Conservation (phyloP, 371 early-diverging fungal species). For the Rhizopus sp. region DNA sequence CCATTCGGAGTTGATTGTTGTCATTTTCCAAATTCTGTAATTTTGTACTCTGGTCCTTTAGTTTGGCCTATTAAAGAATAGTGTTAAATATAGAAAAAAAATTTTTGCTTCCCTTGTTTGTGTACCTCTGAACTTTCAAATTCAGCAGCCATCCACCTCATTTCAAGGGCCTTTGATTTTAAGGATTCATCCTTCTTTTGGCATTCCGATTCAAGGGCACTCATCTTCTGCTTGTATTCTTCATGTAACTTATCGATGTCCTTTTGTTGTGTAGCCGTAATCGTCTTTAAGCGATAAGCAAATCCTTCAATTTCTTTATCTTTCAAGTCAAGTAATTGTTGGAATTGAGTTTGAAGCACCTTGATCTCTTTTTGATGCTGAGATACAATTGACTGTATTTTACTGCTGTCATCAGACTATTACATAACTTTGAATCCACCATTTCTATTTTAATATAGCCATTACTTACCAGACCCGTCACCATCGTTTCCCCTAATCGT, state of each 20-base stretch:
- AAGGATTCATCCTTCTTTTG: conserved; percentile 34
- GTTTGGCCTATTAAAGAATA: conserved; percentile 26
- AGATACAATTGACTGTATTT: conserved; percentile 35
- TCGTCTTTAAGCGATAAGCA: conserved; percentile 40
- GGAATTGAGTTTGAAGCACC: conserved; percentile 44
- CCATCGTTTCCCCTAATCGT: conserved; percentile 29
- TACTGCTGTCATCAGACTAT: conserved; percentile 17
- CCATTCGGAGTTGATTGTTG: conserved; percentile 30
- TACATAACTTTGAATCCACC: neutral
- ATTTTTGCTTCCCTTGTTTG: conserved; percentile 2
- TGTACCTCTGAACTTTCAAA: conserved; percentile 52
- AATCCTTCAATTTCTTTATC: conserved; percentile 48
- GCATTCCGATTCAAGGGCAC: conserved; percentile 31
- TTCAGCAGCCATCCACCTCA: conserved; percentile 44
- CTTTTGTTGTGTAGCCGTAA: conserved; percentile 42
- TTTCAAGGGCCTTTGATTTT: conserved; percentile 43
- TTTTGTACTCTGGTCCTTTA: conserved; percentile 33
- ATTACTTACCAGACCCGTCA: neutral
- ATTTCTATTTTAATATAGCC: conserved; percentile 1
- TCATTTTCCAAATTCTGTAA: conserved; percentile 36
- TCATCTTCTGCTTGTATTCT: conserved; percentile 34
- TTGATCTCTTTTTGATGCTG: conserved; percentile 51
- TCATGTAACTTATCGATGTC: conserved; percentile 44
- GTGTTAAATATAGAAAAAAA: neutral
- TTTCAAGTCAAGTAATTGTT: conserved; percentile 46